phyloP scores from a whole-genome alignment of 768 basidiomycete species.

The Mycena polygramma region DNA sequence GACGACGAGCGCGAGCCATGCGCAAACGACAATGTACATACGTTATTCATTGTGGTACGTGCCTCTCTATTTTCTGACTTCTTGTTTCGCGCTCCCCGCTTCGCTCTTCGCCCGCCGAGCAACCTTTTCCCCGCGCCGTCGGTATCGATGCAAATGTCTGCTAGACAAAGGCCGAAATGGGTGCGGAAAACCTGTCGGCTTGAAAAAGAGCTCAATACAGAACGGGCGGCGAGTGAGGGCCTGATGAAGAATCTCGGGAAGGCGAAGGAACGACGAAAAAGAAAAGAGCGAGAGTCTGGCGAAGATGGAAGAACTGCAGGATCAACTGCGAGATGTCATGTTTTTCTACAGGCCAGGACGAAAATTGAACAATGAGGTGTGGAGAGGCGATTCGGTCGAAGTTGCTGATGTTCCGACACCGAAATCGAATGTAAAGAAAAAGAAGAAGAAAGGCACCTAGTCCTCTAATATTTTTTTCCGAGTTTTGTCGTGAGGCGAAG shows the following conservation, averaged over 20 bases:
- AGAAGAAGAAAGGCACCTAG: constrained; percentile 53
- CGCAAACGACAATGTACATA: too few relatives aligned
- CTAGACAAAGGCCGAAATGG: constrained; percentile 69
- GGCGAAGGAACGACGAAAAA: constrained; percentile 70
- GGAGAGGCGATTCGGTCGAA: constrained; percentile 76
- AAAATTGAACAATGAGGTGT: constrained; percentile 84
- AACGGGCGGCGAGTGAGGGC: constrained; percentile 84
- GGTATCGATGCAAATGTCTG: too few relatives aligned
- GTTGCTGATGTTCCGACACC: constrained; percentile 49
- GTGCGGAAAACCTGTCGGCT: constrained; percentile 74
- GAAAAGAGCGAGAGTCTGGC: constrained; percentile 64
- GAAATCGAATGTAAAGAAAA: constrained; percentile 56
- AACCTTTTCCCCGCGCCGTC: too few relatives aligned
- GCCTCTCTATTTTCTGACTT: too few relatives aligned
- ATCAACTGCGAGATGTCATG: constrained; percentile 94
- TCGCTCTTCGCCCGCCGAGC: too few relatives aligned
- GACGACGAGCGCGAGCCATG: too few relatives aligned
- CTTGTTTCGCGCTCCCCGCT: too few relatives aligned
- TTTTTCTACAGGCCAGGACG: constrained; percentile 88
- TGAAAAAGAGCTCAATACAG: constrained; percentile 84
- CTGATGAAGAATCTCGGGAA: constrained; percentile 79
- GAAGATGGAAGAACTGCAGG: constrained; percentile 84
- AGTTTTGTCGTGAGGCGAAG: too few relatives aligned
- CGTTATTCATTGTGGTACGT: too few relatives aligned
- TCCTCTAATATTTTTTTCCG: neutral